Evolutionary conservation across 805 yeast species (phyloP).

Genomic region (Barnettozyma populi): DNA sequence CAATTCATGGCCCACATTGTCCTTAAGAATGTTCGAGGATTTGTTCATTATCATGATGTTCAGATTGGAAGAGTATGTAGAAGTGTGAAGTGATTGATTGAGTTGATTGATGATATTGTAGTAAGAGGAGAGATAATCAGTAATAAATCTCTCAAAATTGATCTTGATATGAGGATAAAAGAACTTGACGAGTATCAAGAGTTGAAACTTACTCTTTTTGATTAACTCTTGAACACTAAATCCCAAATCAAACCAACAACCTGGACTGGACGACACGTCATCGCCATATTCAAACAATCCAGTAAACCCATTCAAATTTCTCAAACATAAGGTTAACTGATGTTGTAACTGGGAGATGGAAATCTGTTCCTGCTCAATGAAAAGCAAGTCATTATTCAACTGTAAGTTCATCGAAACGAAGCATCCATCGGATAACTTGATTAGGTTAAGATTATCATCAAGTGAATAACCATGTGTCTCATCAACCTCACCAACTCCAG

Average conservation of each 20-base stretch:
- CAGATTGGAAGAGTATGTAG: constrained; percentile 19
- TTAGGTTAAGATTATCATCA: constrained; percentile 6
- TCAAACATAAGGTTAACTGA: constrained; percentile 6
- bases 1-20: not conserved
- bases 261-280: not conserved
- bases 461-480: not conserved
- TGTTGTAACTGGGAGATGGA: constrained; percentile 12
- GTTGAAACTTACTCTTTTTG: constrained; percentile 16
- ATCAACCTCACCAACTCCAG: constrained; percentile 1
- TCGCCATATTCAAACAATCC: not conserved
- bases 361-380: constrained; percentile 13
- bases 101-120: constrained; percentile 19
- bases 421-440: constrained; percentile 12
- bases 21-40: constrained; percentile 5
- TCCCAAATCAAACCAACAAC: constrained; percentile 15
- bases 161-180: constrained; percentile 14
- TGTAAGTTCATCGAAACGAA: constrained; percentile 13
- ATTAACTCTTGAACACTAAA: constrained; percentile 15
- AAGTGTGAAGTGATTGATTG: constrained; percentile 18
- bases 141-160: constrained; percentile 9
- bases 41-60: constrained; percentile 8
- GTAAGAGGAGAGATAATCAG: constrained; percentile 22
- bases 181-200: constrained; percentile 14
- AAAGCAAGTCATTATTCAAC: constrained; percentile 1
- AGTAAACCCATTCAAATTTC: constrained; percentile 5